These are phyloP conservation scores for Suhomyces faveliae DNA, from an alignment of 805 yeast genomes.

Conservation along the genomic window DNA sequence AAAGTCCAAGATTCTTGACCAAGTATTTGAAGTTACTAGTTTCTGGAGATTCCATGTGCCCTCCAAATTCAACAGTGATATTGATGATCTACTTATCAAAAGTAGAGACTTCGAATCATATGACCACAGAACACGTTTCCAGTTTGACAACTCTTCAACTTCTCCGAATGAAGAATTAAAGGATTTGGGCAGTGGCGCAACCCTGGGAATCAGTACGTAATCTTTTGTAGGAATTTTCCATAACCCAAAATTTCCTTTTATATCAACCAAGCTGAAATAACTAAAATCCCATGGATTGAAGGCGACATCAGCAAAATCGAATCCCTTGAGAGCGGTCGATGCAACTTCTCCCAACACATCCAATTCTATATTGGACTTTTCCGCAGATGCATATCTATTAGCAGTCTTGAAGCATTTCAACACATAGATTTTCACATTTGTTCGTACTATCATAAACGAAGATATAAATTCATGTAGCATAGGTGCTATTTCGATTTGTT, in stretches of 20 bases:
- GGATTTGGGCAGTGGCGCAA: background rate
- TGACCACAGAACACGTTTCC: slow-evolving; percentile 54
- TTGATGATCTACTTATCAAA: slow-evolving; percentile 44
- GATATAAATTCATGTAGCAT: slow-evolving; percentile 20
- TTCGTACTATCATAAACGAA: slow-evolving; percentile 36
- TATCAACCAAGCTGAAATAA: slow-evolving; percentile 47
- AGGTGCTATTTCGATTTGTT: slow-evolving; percentile 36
- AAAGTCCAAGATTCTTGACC: slow-evolving; percentile 53
- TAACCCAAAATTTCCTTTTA: slow-evolving; percentile 51
- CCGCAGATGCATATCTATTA: background rate
- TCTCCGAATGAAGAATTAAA: slow-evolving; percentile 28
- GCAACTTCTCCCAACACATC: slow-evolving; percentile 19
- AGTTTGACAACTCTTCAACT: slow-evolving; percentile 52
- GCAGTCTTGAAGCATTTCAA: slow-evolving; percentile 21
- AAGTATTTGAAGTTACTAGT: slow-evolving; percentile 49
- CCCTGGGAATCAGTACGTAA: background rate
- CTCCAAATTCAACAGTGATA: slow-evolving; percentile 28
- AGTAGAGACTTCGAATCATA: slow-evolving; percentile 22
- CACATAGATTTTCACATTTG: slow-evolving; percentile 32
- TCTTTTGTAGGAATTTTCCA: slow-evolving; percentile 22
- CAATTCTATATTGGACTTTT: slow-evolving; percentile 4
- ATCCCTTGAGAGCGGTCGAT: slow-evolving; percentile 23
- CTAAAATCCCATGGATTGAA: slow-evolving; percentile 43
- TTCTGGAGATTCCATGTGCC: slow-evolving; percentile 24
- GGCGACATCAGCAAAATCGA: slow-evolving; percentile 44